Percentiles rank a stretch among this genome's conserved stretches.
Conservation (phyloP, 768 basidiomycete species). For the Gloeostereum incarnatum region DNA sequence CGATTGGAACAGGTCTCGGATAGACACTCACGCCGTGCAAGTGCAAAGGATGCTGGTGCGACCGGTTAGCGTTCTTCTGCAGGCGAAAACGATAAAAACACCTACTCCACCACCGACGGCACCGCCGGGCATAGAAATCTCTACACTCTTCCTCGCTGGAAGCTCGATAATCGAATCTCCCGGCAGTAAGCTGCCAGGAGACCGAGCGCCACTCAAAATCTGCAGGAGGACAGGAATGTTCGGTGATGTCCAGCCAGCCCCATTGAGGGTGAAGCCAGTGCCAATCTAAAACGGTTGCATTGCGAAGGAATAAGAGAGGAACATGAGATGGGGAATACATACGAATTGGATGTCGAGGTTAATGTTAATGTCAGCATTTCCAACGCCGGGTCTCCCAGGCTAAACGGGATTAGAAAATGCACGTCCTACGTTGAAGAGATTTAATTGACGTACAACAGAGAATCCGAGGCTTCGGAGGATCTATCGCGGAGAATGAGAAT, state of each 20-base stretch:
- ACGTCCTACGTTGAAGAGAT: too few species aligned
- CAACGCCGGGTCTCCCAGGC: conserved; percentile 22
- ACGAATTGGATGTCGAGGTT: conserved; percentile 9
- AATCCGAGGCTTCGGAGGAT: neutral
- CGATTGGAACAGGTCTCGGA: neutral
- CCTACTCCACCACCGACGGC: conserved; percentile 26
- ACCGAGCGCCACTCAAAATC: conserved; percentile 42
- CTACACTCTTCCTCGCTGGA: conserved; percentile 34
- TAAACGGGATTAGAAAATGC: conserved; percentile 2
- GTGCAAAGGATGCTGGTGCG: conserved; percentile 28
- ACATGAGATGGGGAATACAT: neutral
- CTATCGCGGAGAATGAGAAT: conserved; percentile 3
- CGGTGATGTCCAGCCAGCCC: conserved; percentile 23
- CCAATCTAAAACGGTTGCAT: neutral
- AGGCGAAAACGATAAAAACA: neutral
- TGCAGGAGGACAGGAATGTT: conserved; percentile 46
- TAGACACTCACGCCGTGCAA: conserved; percentile 21
- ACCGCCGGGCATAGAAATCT: conserved; percentile 29
- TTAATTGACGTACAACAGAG: conserved; percentile 8
- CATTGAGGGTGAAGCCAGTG: conserved; percentile 19
- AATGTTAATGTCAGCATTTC: conserved; percentile 16
- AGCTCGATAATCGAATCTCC: conserved; percentile 35
- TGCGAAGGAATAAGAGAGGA: neutral
- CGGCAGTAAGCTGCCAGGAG: conserved; percentile 39
- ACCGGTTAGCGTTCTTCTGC: neutral